Conservation (phyloP, 257 asterid species). For the Gynochthodes officinalis region DNA sequence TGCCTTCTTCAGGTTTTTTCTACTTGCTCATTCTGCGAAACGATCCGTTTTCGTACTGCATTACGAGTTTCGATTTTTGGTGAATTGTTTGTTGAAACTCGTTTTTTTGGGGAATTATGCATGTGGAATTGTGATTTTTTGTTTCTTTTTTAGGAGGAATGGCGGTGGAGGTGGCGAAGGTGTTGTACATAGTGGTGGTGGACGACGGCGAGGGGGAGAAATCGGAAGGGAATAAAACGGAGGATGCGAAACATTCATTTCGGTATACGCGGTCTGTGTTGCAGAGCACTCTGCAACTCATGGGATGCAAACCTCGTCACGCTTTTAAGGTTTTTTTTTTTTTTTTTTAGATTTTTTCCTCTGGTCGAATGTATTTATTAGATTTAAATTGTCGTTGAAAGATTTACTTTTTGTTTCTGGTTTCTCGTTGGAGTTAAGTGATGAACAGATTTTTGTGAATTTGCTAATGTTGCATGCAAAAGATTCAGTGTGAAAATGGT, state of each 20-base stretch:
- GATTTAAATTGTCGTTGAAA: neutral
- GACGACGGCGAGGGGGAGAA: conserved; percentile 38
- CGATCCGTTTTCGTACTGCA: conserved; percentile 6
- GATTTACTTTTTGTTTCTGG: neutral
- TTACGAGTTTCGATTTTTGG: neutral
- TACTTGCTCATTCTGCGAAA: neutral
- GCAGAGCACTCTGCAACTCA: conserved; percentile 92
- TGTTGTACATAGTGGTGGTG: conserved; percentile 78
- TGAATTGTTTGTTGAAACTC: neutral
- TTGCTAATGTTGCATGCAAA: conserved; percentile 5
- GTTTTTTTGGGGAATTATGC: neutral
- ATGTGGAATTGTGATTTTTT: neutral
- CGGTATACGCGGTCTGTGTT: conserved; percentile 93
- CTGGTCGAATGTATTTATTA: neutral
- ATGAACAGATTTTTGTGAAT: neutral
- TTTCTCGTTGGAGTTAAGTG: neutral
- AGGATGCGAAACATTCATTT: conserved; percentile 47
- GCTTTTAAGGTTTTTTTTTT: conserved; percentile 71
- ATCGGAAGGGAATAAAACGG: conserved; percentile 25
- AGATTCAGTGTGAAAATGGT: neutral
- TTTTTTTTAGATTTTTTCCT: neutral
- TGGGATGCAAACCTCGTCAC: conserved; percentile 98
- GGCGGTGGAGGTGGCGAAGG: conserved; percentile 66
- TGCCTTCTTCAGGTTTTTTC: conserved; percentile 10
- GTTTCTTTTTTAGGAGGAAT: conserved; percentile 28